Percentiles rank a stretch among this genome's conserved stretches.
Conservation (phyloP, 164 flowering plant species). For the Aristolochia contorta region DNA sequence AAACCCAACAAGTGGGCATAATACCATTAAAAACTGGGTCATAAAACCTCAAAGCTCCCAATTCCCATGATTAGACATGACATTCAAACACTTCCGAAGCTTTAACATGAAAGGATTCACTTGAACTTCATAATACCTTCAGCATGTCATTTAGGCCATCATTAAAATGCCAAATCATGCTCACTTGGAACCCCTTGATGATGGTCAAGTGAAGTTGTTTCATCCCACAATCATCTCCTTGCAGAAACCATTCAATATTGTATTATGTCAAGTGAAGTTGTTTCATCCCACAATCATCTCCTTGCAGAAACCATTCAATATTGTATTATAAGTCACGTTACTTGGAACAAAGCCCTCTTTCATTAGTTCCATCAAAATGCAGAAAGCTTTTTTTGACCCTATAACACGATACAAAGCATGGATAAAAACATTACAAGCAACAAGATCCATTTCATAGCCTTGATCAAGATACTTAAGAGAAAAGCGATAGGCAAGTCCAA, state of each 20-base stretch:
- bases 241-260: constrained; percentile 40
- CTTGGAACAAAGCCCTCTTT: constrained; percentile 31
- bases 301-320: constrained; percentile 38
- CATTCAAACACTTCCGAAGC: no score
- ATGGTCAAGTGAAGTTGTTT: constrained; percentile 11
- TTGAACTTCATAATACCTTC: no score
- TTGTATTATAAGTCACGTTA: constrained; percentile 34
- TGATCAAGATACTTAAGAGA: constrained; percentile 17
- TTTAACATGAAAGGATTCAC: no score
- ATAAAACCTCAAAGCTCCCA: no score
- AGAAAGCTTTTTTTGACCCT: constrained; percentile 29
- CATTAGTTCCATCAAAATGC: constrained; percentile 20
- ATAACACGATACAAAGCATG: constrained; percentile 24
- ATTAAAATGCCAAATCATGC: no score
- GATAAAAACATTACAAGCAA: constrained; percentile 29
- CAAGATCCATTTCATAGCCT: constrained; percentile 24
- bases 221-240: constrained; percentile 21
- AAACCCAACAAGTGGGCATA: no score
- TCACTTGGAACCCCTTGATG: no score
- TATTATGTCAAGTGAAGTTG: constrained; percentile 27
- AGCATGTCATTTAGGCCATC: no score
- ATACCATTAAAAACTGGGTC: no score
- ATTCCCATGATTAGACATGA: no score
- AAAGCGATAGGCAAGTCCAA: constrained; percentile 12
- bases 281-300: constrained; percentile 23